Evolutionary conservation across 495 filamentous ascomycete species (phyloP).

Genomic region (Xylaria grammica): DNA sequence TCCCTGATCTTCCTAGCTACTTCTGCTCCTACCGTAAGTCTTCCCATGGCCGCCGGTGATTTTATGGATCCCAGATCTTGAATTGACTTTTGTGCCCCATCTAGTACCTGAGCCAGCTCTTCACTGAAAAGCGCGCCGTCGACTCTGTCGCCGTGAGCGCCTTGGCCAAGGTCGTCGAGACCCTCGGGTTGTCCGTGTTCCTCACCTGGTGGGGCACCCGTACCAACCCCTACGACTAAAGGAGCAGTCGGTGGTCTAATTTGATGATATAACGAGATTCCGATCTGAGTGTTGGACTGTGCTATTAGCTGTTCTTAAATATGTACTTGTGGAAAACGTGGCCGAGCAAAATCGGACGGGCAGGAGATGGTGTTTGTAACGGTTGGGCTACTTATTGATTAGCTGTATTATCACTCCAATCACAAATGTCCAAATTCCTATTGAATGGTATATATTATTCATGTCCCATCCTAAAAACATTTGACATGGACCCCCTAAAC

Average conservation of each 20-base stretch:
- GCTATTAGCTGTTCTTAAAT: slow-evolving; percentile 27
- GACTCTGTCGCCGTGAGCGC: slow-evolving; percentile 88
- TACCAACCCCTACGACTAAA: slow-evolving; percentile 78
- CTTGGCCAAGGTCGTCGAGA: slow-evolving; percentile 85
- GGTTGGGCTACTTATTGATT: slow-evolving; percentile 6
- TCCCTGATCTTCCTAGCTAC: slow-evolving; percentile 89
- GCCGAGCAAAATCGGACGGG: neutral
- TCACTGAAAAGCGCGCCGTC: slow-evolving; percentile 87
- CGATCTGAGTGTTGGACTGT: slow-evolving; percentile 14
- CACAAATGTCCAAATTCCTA: slow-evolving; percentile 1
- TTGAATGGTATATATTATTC: slow-evolving; percentile 21
- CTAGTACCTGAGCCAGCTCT: slow-evolving; percentile 82
- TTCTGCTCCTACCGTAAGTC: slow-evolving; percentile 82
- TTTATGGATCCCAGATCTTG: neutral
- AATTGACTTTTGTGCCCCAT: slow-evolving; percentile 1
- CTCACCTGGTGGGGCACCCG: slow-evolving; percentile 97
- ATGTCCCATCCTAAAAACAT: slow-evolving; percentile 2
- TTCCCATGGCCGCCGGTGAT: neutral
- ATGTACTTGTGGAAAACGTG: slow-evolving; percentile 1
- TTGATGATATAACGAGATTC: slow-evolving; percentile 15
- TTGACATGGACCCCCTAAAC: slow-evolving; percentile 19
- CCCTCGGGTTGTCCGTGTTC: slow-evolving; percentile 88
- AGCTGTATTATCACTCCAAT: slow-evolving; percentile 7
- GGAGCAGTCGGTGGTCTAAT: slow-evolving; percentile 19
- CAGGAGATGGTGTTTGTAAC: slow-evolving; percentile 6